Percentiles rank a stretch among this genome's conserved stretches.
These are phyloP conservation scores for Fusarium circinatum DNA, from an alignment of 2,329 filamentous ascomycete species.

Conservation along the genomic window DNA sequence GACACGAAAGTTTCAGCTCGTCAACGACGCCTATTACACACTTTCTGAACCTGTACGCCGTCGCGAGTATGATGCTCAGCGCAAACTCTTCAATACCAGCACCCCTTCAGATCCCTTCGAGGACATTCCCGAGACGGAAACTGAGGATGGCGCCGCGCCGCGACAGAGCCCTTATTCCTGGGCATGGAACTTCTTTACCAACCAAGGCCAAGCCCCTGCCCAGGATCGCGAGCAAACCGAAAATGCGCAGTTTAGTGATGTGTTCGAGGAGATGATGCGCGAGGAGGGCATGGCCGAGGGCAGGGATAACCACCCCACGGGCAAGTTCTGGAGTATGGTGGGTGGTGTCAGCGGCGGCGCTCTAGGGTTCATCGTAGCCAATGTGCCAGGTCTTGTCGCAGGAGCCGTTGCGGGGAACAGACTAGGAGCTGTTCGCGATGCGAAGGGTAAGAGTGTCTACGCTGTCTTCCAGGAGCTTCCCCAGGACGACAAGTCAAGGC, in stretches of 20 bases:
- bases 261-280: slow-evolving; percentile 90
- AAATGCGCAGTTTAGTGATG: slow-evolving; percentile 85
- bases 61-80: slow-evolving; percentile 83
- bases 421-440: slow-evolving; percentile 88
- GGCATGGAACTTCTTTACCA: slow-evolving; percentile 74
- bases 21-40: slow-evolving; percentile 94
- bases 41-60: slow-evolving; percentile 82
- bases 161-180: slow-evolving; percentile 74
- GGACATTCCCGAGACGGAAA: slow-evolving; percentile 45
- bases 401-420: slow-evolving; percentile 93
- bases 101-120: slow-evolving; percentile 57
- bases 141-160: slow-evolving; percentile 53
- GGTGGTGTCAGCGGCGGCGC: slow-evolving; percentile 89
- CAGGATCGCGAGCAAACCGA: slow-evolving; percentile 65
- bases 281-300: slow-evolving; percentile 85
- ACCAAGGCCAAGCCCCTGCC: slow-evolving; percentile 44
- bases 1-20: slow-evolving; percentile 89
- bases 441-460: slow-evolving; percentile 94
- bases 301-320: slow-evolving; percentile 67
- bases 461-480: slow-evolving; percentile 89
- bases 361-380: slow-evolving; percentile 94
- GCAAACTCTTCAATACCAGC: slow-evolving; percentile 47
- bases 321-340: slow-evolving; percentile 86
- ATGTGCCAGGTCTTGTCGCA: slow-evolving; percentile 87
- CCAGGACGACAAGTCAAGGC: slow-evolving; percentile 79